Conservation (phyloP, 495 filamentous ascomycete species). For the Cryomyces minteri region DNA sequence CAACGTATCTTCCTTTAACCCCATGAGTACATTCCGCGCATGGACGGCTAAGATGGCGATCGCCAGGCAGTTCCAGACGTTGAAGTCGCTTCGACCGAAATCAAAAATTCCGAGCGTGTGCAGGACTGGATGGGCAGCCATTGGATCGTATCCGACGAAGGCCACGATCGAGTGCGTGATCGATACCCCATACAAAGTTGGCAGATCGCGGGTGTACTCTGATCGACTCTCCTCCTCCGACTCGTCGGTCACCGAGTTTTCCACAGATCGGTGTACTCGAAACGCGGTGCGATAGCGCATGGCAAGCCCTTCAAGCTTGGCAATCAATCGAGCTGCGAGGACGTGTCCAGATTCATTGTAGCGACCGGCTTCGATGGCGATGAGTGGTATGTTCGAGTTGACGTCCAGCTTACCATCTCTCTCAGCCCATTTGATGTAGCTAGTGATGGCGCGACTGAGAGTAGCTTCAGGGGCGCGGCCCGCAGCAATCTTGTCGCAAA, state of each 20-base stretch:
- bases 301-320: conserved; percentile 9
- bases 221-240: background rate
- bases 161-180: conserved; percentile 15
- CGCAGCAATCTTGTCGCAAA: conserved; percentile 11
- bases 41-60: conserved; percentile 19
- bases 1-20: conserved; percentile 3
- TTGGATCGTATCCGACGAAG: conserved; percentile 12
- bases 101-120: conserved; percentile 16
- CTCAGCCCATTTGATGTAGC: conserved; percentile 16
- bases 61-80: conserved; percentile 22
- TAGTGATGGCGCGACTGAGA: conserved; percentile 4
- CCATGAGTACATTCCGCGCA: conserved; percentile 12
- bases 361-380: conserved; percentile 8
- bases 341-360: conserved; percentile 1
- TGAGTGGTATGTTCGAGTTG: conserved; percentile 10
- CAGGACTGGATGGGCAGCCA: conserved; percentile 5
- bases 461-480: conserved; percentile 8
- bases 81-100: conserved; percentile 12
- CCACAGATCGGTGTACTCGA: conserved; percentile 6
- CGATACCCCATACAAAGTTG: conserved; percentile 18
- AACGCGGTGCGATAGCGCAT: conserved; percentile 9
- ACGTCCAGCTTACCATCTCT: conserved; percentile 11
- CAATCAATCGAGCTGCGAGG: conserved; percentile 2
- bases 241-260: background rate
- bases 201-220: conserved; percentile 7